phyloP scores from a whole-genome alignment of 2,329 filamentous ascomycete genomes.

The Colletotrichum sp. region DNA sequence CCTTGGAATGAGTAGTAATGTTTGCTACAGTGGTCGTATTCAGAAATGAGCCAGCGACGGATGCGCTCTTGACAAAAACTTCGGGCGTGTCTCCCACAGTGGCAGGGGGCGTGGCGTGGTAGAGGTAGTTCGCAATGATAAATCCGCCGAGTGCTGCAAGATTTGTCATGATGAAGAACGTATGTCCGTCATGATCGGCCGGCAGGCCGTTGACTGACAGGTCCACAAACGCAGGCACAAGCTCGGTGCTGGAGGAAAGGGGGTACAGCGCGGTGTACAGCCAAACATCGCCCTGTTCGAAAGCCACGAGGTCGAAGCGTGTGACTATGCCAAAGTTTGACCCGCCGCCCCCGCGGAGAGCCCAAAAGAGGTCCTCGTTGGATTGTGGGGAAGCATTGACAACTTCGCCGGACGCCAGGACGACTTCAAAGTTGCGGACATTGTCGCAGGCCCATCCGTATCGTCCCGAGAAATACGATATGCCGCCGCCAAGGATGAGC shows the following conservation, averaged over 20 bases:
- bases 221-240: constrained; percentile 19
- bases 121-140: constrained; percentile 18
- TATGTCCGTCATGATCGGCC: constrained; percentile 23
- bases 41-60: constrained; percentile 21
- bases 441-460: constrained; percentile 54
- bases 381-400: constrained; percentile 40
- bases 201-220: constrained; percentile 21
- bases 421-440: constrained; percentile 49
- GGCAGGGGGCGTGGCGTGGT: constrained; percentile 17
- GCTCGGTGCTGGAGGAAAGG: constrained; percentile 8
- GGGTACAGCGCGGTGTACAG: constrained; percentile 22
- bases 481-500: constrained; percentile 50
- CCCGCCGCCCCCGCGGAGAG: constrained; percentile 46
- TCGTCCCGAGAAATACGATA: constrained; percentile 50
- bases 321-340: constrained; percentile 46
- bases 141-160: not conserved
- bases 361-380: constrained; percentile 48
- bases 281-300: constrained; percentile 33
- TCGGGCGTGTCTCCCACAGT: constrained; percentile 9
- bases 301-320: constrained; percentile 31
- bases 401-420: constrained; percentile 49
- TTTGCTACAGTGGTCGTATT: constrained; percentile 27
- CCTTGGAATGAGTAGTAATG: constrained; percentile 25
- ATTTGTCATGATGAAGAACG: constrained; percentile 24
- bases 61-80: constrained; percentile 27